phyloP scores from a whole-genome alignment of 345 rosid genomes.

The Iberis pinnata region DNA sequence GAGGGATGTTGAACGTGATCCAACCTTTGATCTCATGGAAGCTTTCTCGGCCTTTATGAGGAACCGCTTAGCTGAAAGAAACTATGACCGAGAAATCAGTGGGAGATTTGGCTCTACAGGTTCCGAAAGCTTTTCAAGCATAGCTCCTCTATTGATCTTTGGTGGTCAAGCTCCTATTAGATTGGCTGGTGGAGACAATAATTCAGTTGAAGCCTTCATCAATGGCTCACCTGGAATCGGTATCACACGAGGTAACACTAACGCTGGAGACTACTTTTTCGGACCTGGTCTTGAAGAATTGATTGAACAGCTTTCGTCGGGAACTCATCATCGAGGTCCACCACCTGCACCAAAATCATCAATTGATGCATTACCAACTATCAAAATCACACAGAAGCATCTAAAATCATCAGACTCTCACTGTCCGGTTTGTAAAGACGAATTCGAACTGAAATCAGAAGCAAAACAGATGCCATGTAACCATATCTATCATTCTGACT shows the following conservation, averaged over 20 bases:
- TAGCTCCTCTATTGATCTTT: constrained; percentile 62
- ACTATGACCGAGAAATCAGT: constrained; percentile 41
- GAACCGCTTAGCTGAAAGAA: constrained; percentile 56
- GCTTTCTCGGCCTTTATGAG: constrained; percentile 82
- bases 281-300: constrained; percentile 78
- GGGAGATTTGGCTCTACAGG: constrained; percentile 43
- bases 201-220: constrained; percentile 48
- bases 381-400: constrained; percentile 64
- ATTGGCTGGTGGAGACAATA: constrained; percentile 39
- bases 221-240: constrained; percentile 67
- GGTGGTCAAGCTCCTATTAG: constrained; percentile 84
- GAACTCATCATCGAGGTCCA: constrained; percentile 51
- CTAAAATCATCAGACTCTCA: constrained; percentile 55
- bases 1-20: constrained; percentile 47
- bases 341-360: constrained; percentile 63
- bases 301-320: constrained; percentile 55
- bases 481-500: constrained; percentile 65
- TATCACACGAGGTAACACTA: constrained; percentile 49
- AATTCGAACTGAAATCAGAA: constrained; percentile 60
- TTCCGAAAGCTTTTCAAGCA: constrained; percentile 46
- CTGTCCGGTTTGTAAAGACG: constrained; percentile 71
- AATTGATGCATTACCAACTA: constrained; percentile 58
- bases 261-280: constrained; percentile 60
- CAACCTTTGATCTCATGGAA: constrained; percentile 58
- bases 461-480: constrained; percentile 77